These are phyloP conservation scores for Hyaloscypha bicolor DNA, from an alignment of 495 filamentous ascomycete species.

Conservation along the genomic window DNA sequence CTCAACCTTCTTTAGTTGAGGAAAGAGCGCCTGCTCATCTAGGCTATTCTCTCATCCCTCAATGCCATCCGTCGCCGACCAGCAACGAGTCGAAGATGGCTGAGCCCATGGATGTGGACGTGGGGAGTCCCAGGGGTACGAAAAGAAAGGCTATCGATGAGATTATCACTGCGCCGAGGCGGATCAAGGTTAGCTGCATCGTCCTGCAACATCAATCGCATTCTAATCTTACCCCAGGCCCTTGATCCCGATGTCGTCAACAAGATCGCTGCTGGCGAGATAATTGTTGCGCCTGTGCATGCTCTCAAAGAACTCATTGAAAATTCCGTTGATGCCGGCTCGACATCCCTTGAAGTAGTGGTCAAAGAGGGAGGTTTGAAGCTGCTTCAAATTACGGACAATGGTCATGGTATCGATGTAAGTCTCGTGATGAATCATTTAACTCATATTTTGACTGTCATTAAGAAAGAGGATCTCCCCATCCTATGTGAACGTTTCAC, in stretches of 20 bases:
- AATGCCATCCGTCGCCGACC: not conserved
- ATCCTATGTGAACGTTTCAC: conserved; percentile 98
- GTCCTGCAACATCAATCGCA: conserved; percentile 3
- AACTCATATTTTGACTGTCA: conserved; percentile 23
- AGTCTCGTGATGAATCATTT: conserved; percentile 31
- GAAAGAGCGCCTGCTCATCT: not conserved
- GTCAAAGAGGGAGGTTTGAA: conserved; percentile 98
- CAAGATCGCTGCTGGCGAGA: conserved; percentile 99
- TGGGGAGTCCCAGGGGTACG: conserved; percentile 27
- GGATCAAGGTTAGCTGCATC: conserved; percentile 37
- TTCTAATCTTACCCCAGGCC: conserved; percentile 52
- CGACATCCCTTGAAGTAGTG: conserved; percentile 86
- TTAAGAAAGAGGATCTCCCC: conserved; percentile 82
- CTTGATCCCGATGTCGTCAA: conserved; percentile 96
- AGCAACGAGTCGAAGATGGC: conserved; percentile 19
- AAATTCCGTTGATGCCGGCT: conserved; percentile 95
- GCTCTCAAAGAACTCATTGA: conserved; percentile 97
- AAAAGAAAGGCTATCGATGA: conserved; percentile 39
- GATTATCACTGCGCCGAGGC: conserved; percentile 35
- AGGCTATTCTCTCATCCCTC: not conserved
- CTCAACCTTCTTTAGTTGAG: not conserved
- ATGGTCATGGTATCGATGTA: conserved; percentile 95
- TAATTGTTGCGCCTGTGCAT: conserved; percentile 96
- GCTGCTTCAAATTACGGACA: conserved; percentile 95
- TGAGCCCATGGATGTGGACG: conserved; percentile 32